Base-by-base conservation (phyloP, 192 early-diverging fungal species). In the Podila epigama region DNA sequence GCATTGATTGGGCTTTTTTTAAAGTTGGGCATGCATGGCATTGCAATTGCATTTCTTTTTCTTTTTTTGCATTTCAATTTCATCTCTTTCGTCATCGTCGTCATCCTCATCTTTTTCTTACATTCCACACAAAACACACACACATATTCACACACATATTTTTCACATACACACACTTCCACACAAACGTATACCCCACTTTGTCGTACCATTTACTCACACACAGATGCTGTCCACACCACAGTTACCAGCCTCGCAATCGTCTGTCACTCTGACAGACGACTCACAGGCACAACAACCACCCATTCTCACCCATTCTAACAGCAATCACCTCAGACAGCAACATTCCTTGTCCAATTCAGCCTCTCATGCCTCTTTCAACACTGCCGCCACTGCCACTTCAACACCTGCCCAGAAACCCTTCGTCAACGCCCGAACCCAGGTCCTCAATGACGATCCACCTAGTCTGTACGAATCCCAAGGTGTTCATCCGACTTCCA, bases 401-500 rank as follows among this genome's bases (percentile, higher is more conserved):
- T 34, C 60, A 5, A 62, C 65, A 11, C 60, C 66, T 8, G 36
- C 54, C 12, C 72, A 52, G 29, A 40, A 56, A 7, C 73, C 73
- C 1, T 68, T 68, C 28, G 61, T 48, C 56, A 68, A 77, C 29
- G 48, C 65, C 29, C 22, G 29, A 20, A 27, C 52, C 0, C 15
- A 54, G 25, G 52, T 44, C 15, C 8, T 62, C 1, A 48, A 58
- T 15, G 54, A 16, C 53, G 54, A 28, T 20, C 12, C 33, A n/a
- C 50, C 32, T 31, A 77, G 73, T 39, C 57, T 77, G 54, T 77
- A 59, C 22, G 31, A 25, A 6, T 56, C 73, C 1, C 9, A 52
- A 7, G 65, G 65, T 25, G 65, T 68, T 9, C 73, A 77, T 41
- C 69, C 78, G 3, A 68, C 78, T 15, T 73, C 78, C 5, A 82